Base-by-base conservation (phyloP, 352 stramenopile genomes). In the Aphanomyces euteiches region DNA sequence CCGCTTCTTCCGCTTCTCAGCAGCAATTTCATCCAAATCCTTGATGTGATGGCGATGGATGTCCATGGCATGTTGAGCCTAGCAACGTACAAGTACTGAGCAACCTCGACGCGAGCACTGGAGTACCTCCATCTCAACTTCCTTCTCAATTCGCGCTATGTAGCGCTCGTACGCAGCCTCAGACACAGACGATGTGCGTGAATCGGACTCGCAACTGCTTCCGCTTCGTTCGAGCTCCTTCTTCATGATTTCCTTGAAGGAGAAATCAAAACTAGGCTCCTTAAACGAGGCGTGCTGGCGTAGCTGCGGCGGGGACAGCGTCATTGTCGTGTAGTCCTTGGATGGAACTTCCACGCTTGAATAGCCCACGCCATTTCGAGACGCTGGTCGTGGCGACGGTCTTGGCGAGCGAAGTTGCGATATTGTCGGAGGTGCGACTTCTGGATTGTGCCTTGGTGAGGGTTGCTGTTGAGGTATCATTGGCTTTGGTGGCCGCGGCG, bases 1-100 rank as follows among this genome's bases (percentile, higher is more conserved):
- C 12, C 64, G 64, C 54, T 64, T 70, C 34, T 47, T 39, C 7
- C 64, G 64, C 64, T 70, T 70, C 40, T 70, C 64, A 40, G n/a
- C 38, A 7, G 64, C 45, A 5, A 70, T 70, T 15, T 70, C 64
- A 8, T 70, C 64, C 4, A 70, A 17, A 50, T 70, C 64, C n/a
- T 56, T 12, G 17, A 70, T 61, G 64, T 70, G 64, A 45, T 70
- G 64, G 10, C 64, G 64, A 34, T 70, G 64, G 21, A 70, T 70
- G n/a, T 70, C 64, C 64, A 70, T 70, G 4, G 64, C n/a, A 15
- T 70, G 64, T 36, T 70, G 64, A 10, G 64, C 64, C 54, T 61
- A 58, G 15, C 2, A 28, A 28, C 28, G 28, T 28, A 28, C 28
- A 28, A 28, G 28, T 28, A 28, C 28, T 28, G 28, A 28, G 28